These are phyloP conservation scores for Russula vinacea DNA, from an alignment of 768 basidiomycete species.

Conservation along the genomic window DNA sequence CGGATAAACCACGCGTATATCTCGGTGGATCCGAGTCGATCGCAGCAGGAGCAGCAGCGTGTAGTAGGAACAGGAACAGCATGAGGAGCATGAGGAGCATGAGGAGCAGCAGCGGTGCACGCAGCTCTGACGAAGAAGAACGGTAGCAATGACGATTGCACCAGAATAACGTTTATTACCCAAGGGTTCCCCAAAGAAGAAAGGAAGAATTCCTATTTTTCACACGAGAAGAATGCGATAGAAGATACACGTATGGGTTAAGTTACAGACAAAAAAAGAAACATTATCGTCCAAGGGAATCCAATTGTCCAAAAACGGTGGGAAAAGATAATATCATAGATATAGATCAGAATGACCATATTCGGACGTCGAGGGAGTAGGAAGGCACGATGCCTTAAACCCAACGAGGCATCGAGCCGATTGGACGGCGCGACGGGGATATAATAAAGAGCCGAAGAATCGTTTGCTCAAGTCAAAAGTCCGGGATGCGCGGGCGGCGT, in stretches of 20 bases:
- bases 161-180: no score
- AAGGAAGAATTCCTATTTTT: not conserved
- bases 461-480: not conserved
- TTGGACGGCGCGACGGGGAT: not conserved
- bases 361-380: not conserved
- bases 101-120: not conserved
- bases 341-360: not conserved
- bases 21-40: not conserved
- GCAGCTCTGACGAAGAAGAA: no score
- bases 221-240: not conserved
- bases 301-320: not conserved
- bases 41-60: not conserved
- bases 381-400: conserved; percentile 1
- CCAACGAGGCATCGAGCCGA: not conserved
- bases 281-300: not conserved
- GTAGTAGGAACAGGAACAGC: not conserved
- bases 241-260: not conserved
- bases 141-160: no score
- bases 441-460: conserved; percentile 6
- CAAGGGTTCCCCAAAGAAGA: not conserved
- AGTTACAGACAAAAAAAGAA: no score
- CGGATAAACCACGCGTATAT: conserved; percentile 1
- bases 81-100: not conserved
- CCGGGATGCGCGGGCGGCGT: conserved; percentile 17
- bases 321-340: not conserved